These are phyloP conservation scores for Aspergillus hancockii DNA, from an alignment of 495 filamentous ascomycete genomes.

Conservation along the genomic window DNA sequence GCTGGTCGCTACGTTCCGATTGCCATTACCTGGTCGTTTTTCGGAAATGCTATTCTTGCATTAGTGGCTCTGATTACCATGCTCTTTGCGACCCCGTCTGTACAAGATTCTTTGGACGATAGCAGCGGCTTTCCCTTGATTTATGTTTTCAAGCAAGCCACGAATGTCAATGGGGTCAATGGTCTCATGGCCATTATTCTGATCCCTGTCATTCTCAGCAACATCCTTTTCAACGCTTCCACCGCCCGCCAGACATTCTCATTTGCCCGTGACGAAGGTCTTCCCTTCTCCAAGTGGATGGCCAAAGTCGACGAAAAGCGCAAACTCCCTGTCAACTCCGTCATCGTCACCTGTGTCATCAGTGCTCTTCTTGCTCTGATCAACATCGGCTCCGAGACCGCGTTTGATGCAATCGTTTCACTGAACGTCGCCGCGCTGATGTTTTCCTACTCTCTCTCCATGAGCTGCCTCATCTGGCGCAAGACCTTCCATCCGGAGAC, in stretches of 20 bases:
- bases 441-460: constrained; percentile 39
- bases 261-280: constrained; percentile 25
- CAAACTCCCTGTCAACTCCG: constrained; percentile 32
- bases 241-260: constrained; percentile 22
- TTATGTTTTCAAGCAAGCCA: constrained; percentile 30
- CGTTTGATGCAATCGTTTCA: constrained; percentile 57
- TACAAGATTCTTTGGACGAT: constrained; percentile 28
- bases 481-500: constrained; percentile 35
- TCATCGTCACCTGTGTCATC: constrained; percentile 22
- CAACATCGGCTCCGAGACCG: constrained; percentile 51
- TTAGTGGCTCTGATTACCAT: constrained; percentile 36
- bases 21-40: constrained; percentile 32
- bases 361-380: constrained; percentile 20
- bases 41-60: constrained; percentile 39
- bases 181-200: constrained; percentile 24
- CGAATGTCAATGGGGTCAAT: constrained; percentile 25
- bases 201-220: constrained; percentile 24
- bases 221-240: constrained; percentile 23
- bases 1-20: constrained; percentile 33
- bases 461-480: constrained; percentile 38
- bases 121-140: constrained; percentile 34
- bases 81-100: constrained; percentile 39
- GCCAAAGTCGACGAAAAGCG: constrained; percentile 23
- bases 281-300: constrained; percentile 50
- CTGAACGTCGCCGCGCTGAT: constrained; percentile 44